Evolutionary conservation across 2,329 filamentous ascomycete species (phyloP), one percentile per base, ranked within the genome.

Genomic region (Exophiala lecanii-corni): DNA sequence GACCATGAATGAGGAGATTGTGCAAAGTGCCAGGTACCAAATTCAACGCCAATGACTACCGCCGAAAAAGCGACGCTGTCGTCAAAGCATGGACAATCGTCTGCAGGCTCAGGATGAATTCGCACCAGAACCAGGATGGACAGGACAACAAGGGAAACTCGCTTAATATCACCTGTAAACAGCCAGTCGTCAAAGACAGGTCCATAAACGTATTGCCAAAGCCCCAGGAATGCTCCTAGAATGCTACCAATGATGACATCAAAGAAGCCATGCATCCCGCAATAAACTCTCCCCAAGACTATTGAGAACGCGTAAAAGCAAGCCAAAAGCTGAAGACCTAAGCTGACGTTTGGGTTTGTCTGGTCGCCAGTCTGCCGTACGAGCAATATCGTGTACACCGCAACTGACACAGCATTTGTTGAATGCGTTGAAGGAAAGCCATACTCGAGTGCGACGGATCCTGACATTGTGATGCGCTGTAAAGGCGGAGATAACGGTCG

Each of bases 361-460:
- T 76, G 71, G 18, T 44, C 39, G 13, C 40, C 42, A 23, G 19
- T 32, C 19, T 49, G 34, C 51, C 76, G 77, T 13, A 97, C 69
- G 35, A 82, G 72, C 41, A 89, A 74, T 5, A 97, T 70, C 20
- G 77, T 82, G 62, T 95, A 96, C 4, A 94, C 76, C 25, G 89
- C 87, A 12, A 97, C 91, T 0, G 91, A 96, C 5, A 97, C 86
- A 2, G 92, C 92, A 63, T 98, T 98, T 36, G 92, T 92, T 10
- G 89, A 95, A 63, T 98, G 92, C 0, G 92, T 97, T 6, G 89
- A 96, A 0, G 92, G 92, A 57, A 97, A 97, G 15, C 92, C 92
- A 62, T 98, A 98, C 62, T 98, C 92, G 41, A 98, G 76, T 7
- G 91, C 89, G 3, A 87, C 89, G 4, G 88, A 95, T 3, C 89